These are phyloP conservation scores for Aspergillus sclerotialis DNA, from an alignment of 2,329 filamentous ascomycete genomes.

Conservation along the genomic window DNA sequence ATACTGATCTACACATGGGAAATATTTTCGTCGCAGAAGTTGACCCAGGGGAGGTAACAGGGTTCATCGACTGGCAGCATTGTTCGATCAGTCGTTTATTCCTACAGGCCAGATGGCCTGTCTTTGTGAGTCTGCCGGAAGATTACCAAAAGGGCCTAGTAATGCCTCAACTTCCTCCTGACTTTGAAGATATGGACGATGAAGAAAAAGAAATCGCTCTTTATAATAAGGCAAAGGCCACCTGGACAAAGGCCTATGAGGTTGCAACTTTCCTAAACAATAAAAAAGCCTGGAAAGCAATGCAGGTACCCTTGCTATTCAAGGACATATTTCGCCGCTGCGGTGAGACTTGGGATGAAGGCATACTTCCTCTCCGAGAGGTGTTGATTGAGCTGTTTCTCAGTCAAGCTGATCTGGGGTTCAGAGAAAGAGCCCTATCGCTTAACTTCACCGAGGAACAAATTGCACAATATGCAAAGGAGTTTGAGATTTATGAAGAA, in stretches of 20 bases:
- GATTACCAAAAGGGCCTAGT: slow-evolving; percentile 13
- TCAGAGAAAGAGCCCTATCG: slow-evolving; percentile 20
- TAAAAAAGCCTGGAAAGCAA: slow-evolving; percentile 14
- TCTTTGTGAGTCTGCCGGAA: slow-evolving; percentile 16
- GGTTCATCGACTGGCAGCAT: slow-evolving; percentile 20
- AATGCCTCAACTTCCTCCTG: slow-evolving; percentile 18
- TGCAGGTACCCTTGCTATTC: slow-evolving; percentile 20
- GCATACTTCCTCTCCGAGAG: slow-evolving; percentile 24
- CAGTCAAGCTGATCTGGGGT: slow-evolving; percentile 18
- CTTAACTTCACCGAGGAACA: slow-evolving; percentile 21
- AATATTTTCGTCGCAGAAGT: slow-evolving; percentile 25
- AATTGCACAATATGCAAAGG: slow-evolving; percentile 17
- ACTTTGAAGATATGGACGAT: slow-evolving; percentile 22
- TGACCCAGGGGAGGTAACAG: slow-evolving; percentile 13
- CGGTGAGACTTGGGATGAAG: slow-evolving; percentile 20
- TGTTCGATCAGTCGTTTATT: slow-evolving; percentile 19
- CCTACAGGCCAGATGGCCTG: slow-evolving; percentile 20
- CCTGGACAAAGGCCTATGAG: slow-evolving; percentile 25
- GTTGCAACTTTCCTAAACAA: slow-evolving; percentile 15
- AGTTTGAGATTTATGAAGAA: slow-evolving; percentile 24
- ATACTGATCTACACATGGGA: slow-evolving; percentile 22
- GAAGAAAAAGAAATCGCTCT: slow-evolving; percentile 10
- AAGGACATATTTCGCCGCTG: slow-evolving; percentile 26
- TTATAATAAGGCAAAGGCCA: slow-evolving; percentile 12
- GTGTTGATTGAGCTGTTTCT: slow-evolving; percentile 26